These are phyloP conservation scores for Candida jianshihensis DNA, from an alignment of 805 yeast species.

Conservation along the genomic window DNA sequence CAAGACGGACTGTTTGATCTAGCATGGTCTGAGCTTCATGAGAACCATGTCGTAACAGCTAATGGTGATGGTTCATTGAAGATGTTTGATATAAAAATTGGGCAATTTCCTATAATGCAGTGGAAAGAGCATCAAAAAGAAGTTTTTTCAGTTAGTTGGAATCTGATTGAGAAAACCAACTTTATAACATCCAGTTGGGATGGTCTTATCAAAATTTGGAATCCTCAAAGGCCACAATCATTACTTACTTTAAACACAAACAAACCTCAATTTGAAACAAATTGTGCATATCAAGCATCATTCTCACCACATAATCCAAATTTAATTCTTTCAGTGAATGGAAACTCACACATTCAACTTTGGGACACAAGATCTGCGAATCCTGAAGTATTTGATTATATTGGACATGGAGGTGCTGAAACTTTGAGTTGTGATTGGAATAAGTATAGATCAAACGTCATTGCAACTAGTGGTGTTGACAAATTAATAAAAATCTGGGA, in stretches of 20 bases:
- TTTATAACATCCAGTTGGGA: constrained; percentile 90
- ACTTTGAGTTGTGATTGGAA: constrained; percentile 82
- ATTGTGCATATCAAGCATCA: constrained; percentile 72
- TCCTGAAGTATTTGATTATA: constrained; percentile 49
- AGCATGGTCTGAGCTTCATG: constrained; percentile 88
- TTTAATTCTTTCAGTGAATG: constrained; percentile 61
- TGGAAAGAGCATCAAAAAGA: constrained; percentile 75
- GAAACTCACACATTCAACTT: constrained; percentile 63
- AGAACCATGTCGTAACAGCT: constrained; percentile 75
- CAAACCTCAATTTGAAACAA: constrained; percentile 26
- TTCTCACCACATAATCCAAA: constrained; percentile 84
- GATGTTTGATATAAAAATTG: constrained; percentile 66
- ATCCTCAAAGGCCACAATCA: constrained; percentile 51
- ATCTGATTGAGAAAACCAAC: constrained; percentile 53
- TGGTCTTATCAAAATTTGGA: constrained; percentile 77
- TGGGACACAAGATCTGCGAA: constrained; percentile 76
- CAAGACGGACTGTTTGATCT: constrained; percentile 89
- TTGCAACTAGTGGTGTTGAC: constrained; percentile 93
- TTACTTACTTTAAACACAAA: constrained; percentile 44
- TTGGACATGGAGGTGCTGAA: constrained; percentile 79
- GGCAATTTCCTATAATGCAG: constrained; percentile 64
- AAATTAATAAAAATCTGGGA: constrained; percentile 85
- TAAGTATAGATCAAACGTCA: constrained; percentile 70
- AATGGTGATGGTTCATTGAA: constrained; percentile 89
- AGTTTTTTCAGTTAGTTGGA: constrained; percentile 72